Evolutionary conservation across 129 eudicot genomes (phyloP).

Genomic region (Heracleum sosnowskyi): DNA sequence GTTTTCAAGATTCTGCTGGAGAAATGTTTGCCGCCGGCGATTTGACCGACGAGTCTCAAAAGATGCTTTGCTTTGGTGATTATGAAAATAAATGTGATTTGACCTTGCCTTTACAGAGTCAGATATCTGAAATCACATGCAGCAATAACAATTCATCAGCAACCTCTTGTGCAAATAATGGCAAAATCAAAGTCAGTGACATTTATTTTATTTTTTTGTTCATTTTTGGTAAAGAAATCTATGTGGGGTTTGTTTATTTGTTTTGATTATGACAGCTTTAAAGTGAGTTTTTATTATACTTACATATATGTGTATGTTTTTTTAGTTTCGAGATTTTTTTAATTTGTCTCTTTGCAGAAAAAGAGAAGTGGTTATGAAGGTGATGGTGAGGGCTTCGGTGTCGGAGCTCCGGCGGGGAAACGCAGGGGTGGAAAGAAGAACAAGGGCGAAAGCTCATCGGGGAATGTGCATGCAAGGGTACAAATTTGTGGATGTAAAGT

Average conservation of each 20-base stretch:
- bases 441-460: constrained; percentile 25
- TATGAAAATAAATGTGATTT: constrained; percentile 14
- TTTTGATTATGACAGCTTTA: constrained; percentile 14
- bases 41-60: constrained; percentile 28
- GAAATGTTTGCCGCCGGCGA: background rate
- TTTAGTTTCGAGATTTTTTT: constrained; percentile 11
- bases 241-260: background rate
- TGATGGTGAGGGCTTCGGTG: constrained; percentile 15
- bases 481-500: background rate
- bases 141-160: constrained; percentile 31
- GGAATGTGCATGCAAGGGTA: constrained; percentile 81
- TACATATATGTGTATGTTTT: constrained; percentile 3
- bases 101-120: constrained; percentile 8
- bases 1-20: constrained; percentile 10
- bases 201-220: background rate
- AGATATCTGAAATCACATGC: constrained; percentile 22
- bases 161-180: constrained; percentile 28
- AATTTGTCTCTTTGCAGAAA: constrained; percentile 26
- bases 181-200: constrained; percentile 32
- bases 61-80: constrained; percentile 72
- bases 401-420: constrained; percentile 31
- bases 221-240: background rate
- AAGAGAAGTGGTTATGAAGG: constrained; percentile 42
- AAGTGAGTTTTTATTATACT: background rate
- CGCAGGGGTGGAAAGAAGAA: constrained; percentile 34